These are phyloP conservation scores for Dryadomyces quercivorus DNA, from an alignment of 2,329 filamentous ascomycete genomes.

Conservation along the genomic window DNA sequence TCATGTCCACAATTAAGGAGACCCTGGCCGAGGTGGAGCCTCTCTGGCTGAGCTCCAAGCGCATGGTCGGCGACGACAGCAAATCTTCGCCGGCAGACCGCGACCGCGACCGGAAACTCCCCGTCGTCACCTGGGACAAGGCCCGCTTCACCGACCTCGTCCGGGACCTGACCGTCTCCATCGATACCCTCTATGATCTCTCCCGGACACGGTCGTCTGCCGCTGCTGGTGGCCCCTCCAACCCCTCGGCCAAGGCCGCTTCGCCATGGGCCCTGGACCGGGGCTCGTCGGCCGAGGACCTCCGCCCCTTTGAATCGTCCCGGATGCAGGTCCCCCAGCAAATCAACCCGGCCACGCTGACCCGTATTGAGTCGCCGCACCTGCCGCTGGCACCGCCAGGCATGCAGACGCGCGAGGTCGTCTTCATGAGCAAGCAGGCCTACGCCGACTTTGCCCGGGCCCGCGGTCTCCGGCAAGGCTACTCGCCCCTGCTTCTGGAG, in stretches of 20 bases:
- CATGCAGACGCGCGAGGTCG: constrained; percentile 30
- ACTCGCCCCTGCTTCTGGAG: constrained; percentile 53
- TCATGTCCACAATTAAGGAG: constrained; percentile 71
- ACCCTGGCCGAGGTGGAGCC: constrained; percentile 65
- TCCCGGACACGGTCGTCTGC: constrained; percentile 47
- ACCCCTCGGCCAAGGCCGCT: constrained; percentile 14
- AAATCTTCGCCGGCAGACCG: neutral
- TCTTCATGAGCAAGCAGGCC: constrained; percentile 38
- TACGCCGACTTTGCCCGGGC: constrained; percentile 33
- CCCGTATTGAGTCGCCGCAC: constrained; percentile 22
- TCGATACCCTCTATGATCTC: constrained; percentile 69
- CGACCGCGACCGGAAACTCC: constrained; percentile 36
- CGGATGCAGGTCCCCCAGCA: constrained; percentile 49
- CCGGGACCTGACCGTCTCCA: constrained; percentile 61
- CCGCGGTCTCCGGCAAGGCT: constrained; percentile 28
- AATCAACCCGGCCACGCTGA: constrained; percentile 42
- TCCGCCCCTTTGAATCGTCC: constrained; percentile 43
- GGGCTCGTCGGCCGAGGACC: constrained; percentile 28
- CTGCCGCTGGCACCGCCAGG: constrained; percentile 9
- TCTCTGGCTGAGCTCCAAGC: constrained; percentile 52
- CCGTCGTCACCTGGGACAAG: constrained; percentile 54
- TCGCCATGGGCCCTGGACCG: constrained; percentile 21
- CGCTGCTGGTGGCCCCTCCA: neutral
- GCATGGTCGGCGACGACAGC: constrained; percentile 18
- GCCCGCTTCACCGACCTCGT: constrained; percentile 64